Base-by-base conservation (phyloP, 768 basidiomycete genomes). In the Suillus subluteus region DNA sequence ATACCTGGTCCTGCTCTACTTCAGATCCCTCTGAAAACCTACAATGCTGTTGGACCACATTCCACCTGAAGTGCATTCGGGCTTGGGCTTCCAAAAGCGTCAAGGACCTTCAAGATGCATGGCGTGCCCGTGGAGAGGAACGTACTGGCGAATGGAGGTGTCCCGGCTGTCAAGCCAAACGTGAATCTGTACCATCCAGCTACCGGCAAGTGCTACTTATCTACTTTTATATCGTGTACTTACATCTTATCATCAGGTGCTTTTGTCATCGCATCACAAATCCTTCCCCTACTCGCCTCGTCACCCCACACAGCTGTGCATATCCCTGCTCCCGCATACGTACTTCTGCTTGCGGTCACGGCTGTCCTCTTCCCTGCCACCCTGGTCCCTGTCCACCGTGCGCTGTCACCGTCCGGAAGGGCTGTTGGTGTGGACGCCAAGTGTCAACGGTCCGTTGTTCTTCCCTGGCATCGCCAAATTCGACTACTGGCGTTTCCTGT, bases 371-470 rank as follows among this genome's bases (percentile, higher is more conserved):
- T 16, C 81, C 82, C 16, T 99, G 97, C 73, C 97, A 98, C 75
- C 97, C 98, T 0, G 98, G 97, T 0, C 98, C 97, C 0, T 99
- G 98, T 79, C 96, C 96, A 0, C 95, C 95, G 0, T 99, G 98
- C 73, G 86, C 88, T 68, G 85, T 97, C 13, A 92, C 91, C 6
- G 87, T 91, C 0, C 84, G 87, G 52, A 78, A 88, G n/a, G 80
- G 83, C 2, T 99, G 98, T 74, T 89, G 92, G 62, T 98, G 96
- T n/a, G 85, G 86, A 58, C 84, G 87, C 67, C 82, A 86, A 41
- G 76, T 80, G 2, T 79, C 91, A 58, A 82, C 86, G 0, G 83
- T 89, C 68, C 81, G 87, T 6, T 91, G 91, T 75, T 86, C 87
- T 5, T 62, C 35, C 72, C 67, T 38, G 54, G 71, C 65, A 54